phyloP scores from a whole-genome alignment of 108 stramenopile species.

The Cyclotella distinguenda region DNA sequence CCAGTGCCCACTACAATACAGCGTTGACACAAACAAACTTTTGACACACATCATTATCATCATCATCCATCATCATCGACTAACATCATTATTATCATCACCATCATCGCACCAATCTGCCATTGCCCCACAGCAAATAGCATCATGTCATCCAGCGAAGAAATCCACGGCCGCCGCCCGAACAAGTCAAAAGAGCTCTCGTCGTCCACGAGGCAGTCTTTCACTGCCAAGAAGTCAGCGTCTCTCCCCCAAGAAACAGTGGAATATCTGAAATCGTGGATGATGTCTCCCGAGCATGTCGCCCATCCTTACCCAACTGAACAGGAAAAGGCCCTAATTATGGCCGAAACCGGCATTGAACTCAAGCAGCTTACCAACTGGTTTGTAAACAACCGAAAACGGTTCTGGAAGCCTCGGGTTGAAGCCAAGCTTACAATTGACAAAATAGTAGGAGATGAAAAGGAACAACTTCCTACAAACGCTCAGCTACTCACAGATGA shows the following conservation, averaged over 20 bases:
- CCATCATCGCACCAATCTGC: too few relatives aligned
- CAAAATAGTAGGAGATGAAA: too few relatives aligned
- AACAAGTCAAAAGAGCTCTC: not conserved
- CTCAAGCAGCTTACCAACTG: conserved; percentile 92
- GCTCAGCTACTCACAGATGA: conserved; percentile 6
- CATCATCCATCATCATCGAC: too few relatives aligned
- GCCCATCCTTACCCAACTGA: conserved; percentile 94
- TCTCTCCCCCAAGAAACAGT: conserved; percentile 79
- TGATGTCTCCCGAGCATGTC: conserved; percentile 89
- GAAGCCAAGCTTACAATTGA: conserved; percentile 74
- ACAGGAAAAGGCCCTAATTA: conserved; percentile 86
- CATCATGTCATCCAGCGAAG: not conserved
- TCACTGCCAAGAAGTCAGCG: conserved; percentile 46
- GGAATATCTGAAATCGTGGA: conserved; percentile 90
- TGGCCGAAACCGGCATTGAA: conserved; percentile 86
- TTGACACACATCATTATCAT: too few relatives aligned
- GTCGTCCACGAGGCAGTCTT: not conserved
- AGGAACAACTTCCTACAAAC: too few relatives aligned
- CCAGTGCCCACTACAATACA: too few relatives aligned
- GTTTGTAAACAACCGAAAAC: conserved; percentile 93
- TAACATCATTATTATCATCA: too few relatives aligned
- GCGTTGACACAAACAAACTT: too few relatives aligned
- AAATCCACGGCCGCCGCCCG: conserved; percentile 1
- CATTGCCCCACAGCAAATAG: too few relatives aligned
- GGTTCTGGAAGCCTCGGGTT: conserved; percentile 87